Base-by-base conservation (phyloP, 2,329 filamentous ascomycete genomes). In the Hypoxylon sp. region DNA sequence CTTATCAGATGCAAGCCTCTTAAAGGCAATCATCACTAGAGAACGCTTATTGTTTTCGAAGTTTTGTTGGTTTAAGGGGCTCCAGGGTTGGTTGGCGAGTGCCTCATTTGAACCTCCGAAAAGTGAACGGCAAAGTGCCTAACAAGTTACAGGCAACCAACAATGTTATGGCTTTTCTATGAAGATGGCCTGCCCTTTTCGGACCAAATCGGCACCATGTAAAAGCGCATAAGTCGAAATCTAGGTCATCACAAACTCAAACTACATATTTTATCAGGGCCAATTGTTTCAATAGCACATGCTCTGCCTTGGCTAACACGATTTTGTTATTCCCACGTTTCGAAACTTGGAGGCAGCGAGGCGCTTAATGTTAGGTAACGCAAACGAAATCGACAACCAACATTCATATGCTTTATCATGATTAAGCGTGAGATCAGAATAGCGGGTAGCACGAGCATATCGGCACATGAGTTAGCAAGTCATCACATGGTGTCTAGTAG, bases 261-360 rank as follows among this genome's bases (percentile, higher is more conserved):
- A 19, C 38, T 19, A 19, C 38, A 5, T 14, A 6, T n/a, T 19
- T 41, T 41, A 6, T 41, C 19, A 17, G 38, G 19, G 9, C 38
- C n/a, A 41, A 41, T n/a, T n/a, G 17, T 41, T 9, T 41, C 5
- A 1, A 19, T 41, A 14, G 7, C 14, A 19, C 9, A 41, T 17
- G 4, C n/a, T 10, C 7, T 41, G 1, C 38, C 38, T 19, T 19
- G 9, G 9, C 38, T 41, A 41, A 19, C 13, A 19, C 19, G 6
- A 14, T 9, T 17, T 41, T 23, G 49, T 25, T 55, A 34, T 43
- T 28, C 49, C 28, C 10, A 34, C 17, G n/a, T 56, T 53, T 38
- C 36, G 11, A 10, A 56, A n/a, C 13, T 56, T 32, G 19, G 34
- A 23, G 23, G 32, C 23, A 45, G 25, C 10, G 14, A 14, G 36